Percentiles rank a stretch among this genome's conserved stretches.
phyloP scores from a whole-genome alignment of 1,284 basidiomycete species.

The Fomitopsis palustris region DNA sequence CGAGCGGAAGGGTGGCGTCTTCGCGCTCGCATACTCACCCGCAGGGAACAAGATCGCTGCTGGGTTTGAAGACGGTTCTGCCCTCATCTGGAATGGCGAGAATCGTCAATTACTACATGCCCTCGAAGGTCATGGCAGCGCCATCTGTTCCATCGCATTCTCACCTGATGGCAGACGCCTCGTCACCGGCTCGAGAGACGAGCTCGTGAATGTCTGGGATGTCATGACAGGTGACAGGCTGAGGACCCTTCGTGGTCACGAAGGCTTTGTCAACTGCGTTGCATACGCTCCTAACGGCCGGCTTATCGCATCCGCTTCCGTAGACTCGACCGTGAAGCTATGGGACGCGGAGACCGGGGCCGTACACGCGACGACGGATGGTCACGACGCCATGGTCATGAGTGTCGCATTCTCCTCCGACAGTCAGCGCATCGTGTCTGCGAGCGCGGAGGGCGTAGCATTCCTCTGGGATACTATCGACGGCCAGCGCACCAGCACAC shows the following conservation, averaged over 20 bases:
- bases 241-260: slow-evolving; percentile 13
- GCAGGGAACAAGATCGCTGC: slow-evolving; percentile 20
- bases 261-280: slow-evolving; percentile 12
- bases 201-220: slow-evolving; percentile 16
- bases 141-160: slow-evolving; percentile 17
- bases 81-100: slow-evolving; percentile 22
- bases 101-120: slow-evolving; percentile 7
- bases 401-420: slow-evolving; percentile 21
- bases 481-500: slow-evolving; percentile 5
- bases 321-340: slow-evolving; percentile 18
- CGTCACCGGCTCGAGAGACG: slow-evolving; percentile 18
- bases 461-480: slow-evolving; percentile 15
- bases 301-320: slow-evolving; percentile 21
- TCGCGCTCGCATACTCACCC: slow-evolving; percentile 18
- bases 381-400: slow-evolving; percentile 17
- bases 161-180: slow-evolving; percentile 20
- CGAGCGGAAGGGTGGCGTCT: slow-evolving; percentile 15
- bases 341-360: slow-evolving; percentile 21
- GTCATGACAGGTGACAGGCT: slow-evolving; percentile 8
- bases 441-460: slow-evolving; percentile 14
- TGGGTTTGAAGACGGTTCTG: slow-evolving; percentile 17
- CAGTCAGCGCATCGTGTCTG: slow-evolving; percentile 14
- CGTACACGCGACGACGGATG: slow-evolving; percentile 7
- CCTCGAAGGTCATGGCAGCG: slow-evolving; percentile 13
- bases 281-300: slow-evolving; percentile 22